Evolutionary conservation across 305 asterid genomes (phyloP), one percentile per base, ranked within the genome.

Genomic region (Fraxinus albicans): DNA sequence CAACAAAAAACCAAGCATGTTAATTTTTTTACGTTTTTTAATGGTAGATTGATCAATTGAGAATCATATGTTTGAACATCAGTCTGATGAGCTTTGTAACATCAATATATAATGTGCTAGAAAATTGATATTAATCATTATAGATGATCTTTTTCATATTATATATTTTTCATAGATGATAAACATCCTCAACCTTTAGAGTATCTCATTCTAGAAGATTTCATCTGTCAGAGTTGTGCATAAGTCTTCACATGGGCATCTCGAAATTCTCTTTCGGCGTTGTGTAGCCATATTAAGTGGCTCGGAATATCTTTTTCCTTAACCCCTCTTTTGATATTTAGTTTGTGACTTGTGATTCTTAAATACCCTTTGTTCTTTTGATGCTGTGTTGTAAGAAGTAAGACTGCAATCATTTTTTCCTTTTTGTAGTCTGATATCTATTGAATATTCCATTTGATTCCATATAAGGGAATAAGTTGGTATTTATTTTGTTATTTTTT

Each of bases 151-250:
- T 29, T 70, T 33, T 15, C 42, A 72, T 72, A 21, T 72, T 72
- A 19, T 42, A 31, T 29, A 70, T 19, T 29, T 50, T 72, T 70
- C 34, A 17, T 70, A 31, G 10, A 70, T 70, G 2, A 70, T 27
- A 13, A 31, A 70, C n/a, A 70, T 33, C 44, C 27, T 80, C 85
- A 44, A 9, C 40, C 80, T 29, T 53, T 17, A 60, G 38, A 63
- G 76, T 76, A 76, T 81, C 78, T 74, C 58, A 69, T 55, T 73
- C 81, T 80, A 63, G 81, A 63, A 79, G 60, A 60, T 80, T 35
- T 44, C 76, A 25, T 35, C 13, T 76, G 17, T 67, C 34, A 38
- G 8, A 34, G 23, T 72, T 15, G 4, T 72, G 25, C 25, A 33
- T 6, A 72, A 72, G 42, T 72, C 76, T 70, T 15, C 25, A 15